Conservation (phyloP, 2,329 filamentous ascomycete genomes). For the Xenoacremonium recifei region DNA sequence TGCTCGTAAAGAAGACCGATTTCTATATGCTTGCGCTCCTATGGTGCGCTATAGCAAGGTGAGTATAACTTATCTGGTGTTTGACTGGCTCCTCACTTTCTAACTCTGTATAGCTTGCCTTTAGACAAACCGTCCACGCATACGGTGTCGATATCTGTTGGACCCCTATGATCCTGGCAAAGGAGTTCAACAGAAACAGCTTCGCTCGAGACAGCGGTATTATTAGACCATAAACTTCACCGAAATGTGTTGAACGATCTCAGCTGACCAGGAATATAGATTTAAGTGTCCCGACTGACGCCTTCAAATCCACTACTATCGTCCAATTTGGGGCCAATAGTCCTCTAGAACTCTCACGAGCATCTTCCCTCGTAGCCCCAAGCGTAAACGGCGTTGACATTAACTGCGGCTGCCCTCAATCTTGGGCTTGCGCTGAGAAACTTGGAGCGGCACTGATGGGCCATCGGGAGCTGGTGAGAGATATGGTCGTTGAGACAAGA, state of each 20-base stretch:
- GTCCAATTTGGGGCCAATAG: slow-evolving; percentile 66
- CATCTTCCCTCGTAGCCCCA: slow-evolving; percentile 60
- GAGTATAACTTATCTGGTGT: not conserved
- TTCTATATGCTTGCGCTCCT: slow-evolving; percentile 61
- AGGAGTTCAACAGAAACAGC: slow-evolving; percentile 63
- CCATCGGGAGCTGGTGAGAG: slow-evolving; percentile 60
- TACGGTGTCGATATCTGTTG: slow-evolving; percentile 67
- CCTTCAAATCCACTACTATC: slow-evolving; percentile 57
- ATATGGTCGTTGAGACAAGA: slow-evolving; percentile 62
- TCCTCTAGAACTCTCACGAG: slow-evolving; percentile 60
- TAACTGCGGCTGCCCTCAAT: slow-evolving; percentile 73
- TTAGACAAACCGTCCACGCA: slow-evolving; percentile 63
- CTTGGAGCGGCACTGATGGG: slow-evolving; percentile 71
- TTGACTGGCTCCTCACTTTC: slow-evolving; percentile 2
- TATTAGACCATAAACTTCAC: no score
- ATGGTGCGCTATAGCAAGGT: slow-evolving; percentile 67
- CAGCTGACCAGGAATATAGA: no score
- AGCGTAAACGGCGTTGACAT: slow-evolving; percentile 65
- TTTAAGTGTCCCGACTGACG: slow-evolving; percentile 57
- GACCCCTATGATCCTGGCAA: slow-evolving; percentile 71
- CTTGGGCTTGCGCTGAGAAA: slow-evolving; percentile 67
- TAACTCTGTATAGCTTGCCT: slow-evolving; percentile 53
- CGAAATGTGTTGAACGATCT: no score
- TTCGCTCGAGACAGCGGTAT: slow-evolving; percentile 60
- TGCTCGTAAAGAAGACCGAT: slow-evolving; percentile 49